A percentile compares a stretch with the other conserved stretches of the same genome.
Conservation (phyloP, 2,329 filamentous ascomycete species). For the Fusarium tricinctum region DNA sequence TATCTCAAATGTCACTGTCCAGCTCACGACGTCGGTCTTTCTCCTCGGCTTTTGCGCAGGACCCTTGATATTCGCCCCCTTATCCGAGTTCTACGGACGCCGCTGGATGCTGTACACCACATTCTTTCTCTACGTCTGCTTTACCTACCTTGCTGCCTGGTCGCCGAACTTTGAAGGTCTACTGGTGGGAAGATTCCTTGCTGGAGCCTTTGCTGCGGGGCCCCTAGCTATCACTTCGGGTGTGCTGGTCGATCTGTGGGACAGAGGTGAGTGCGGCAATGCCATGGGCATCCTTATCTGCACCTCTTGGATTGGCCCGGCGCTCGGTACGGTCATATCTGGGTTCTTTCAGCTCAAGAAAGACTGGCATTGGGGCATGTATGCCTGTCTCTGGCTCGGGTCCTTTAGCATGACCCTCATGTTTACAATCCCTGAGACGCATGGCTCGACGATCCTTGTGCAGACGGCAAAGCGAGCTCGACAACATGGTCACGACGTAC, state of each 20-base stretch:
- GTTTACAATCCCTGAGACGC: not conserved
- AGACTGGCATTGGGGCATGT: not conserved
- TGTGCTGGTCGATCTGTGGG: not conserved
- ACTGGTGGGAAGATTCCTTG: not conserved
- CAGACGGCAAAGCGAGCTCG: not conserved
- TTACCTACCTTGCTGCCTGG: not conserved
- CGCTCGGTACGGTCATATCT: not conserved
- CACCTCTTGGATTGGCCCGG: not conserved
- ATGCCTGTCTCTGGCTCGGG: not conserved
- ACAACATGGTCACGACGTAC: not conserved
- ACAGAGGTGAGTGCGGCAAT: not conserved
- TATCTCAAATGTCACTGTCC: not conserved
- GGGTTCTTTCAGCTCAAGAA: not conserved
- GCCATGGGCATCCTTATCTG: not conserved
- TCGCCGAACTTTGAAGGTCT: not conserved
- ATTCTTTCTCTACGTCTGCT: not conserved
- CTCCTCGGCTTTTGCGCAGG: not conserved
- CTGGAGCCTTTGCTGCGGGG: not conserved
- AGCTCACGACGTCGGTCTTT: not conserved
- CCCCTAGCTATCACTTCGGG: not conserved
- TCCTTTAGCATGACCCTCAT: not conserved
- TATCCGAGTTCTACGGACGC: not conserved
- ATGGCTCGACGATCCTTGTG: not conserved
- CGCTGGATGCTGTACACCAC: not conserved
- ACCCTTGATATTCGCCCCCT: not conserved